Conservation (phyloP, 106 monocot genomes). For the Posidonia australis region DNA sequence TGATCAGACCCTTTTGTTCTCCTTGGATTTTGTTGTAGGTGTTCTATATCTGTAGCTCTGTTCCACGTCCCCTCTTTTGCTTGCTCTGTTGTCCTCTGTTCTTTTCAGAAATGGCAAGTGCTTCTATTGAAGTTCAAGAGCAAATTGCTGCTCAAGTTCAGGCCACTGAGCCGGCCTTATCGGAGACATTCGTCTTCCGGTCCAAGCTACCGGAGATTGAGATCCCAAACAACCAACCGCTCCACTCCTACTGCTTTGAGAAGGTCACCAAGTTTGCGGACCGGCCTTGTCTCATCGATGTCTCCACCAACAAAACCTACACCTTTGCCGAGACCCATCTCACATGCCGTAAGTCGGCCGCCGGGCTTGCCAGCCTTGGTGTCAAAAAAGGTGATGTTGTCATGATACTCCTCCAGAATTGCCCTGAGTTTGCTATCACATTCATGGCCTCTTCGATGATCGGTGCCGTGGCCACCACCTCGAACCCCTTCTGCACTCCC, state of each 20-base stretch:
- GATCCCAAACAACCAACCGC: constrained; percentile 56
- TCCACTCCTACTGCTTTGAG: constrained; percentile 83
- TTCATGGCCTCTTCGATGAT: constrained; percentile 70
- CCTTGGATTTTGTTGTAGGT: no score
- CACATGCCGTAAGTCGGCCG: constrained; percentile 37
- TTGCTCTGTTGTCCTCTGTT: no score
- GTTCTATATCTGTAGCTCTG: no score
- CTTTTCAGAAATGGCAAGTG: no score
- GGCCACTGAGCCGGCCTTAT: no score
- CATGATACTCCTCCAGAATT: constrained; percentile 76
- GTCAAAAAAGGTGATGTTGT: no score
- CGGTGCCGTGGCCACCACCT: constrained; percentile 56
- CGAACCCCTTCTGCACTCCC: constrained; percentile 80
- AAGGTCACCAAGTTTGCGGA: constrained; percentile 22
- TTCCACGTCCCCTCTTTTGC: no score
- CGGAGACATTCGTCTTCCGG: constrained; percentile 45
- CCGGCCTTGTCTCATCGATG: constrained; percentile 56
- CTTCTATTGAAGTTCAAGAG: no score
- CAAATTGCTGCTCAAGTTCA: no score
- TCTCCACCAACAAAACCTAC: constrained; percentile 32
- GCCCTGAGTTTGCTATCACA: constrained; percentile 51
- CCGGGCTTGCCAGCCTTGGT: constrained; percentile 39
- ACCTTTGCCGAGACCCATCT: constrained; percentile 57
- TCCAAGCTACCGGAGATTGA: constrained; percentile 79
- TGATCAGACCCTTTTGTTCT: no score